phyloP scores from a whole-genome alignment of 768 basidiomycete species.

The Chiua virens region DNA sequence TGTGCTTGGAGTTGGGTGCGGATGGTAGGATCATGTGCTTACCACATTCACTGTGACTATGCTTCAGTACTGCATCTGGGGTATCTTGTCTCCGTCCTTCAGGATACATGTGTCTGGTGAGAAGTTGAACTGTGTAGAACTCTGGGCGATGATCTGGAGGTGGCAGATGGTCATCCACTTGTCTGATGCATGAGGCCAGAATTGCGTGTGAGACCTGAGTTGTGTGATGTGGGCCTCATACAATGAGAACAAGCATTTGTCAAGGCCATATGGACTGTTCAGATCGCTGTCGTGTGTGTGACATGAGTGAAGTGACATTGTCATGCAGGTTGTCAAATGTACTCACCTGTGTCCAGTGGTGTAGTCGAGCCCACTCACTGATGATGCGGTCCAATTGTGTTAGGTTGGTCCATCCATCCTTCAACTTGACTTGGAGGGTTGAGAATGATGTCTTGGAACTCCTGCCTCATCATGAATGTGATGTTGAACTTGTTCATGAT shows the following conservation, averaged over 20 bases:
- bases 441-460: not conserved
- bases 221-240: too few species aligned
- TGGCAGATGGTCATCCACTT: not conserved
- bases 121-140: too few species aligned
- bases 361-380: not conserved
- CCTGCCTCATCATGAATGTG: not conserved
- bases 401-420: not conserved
- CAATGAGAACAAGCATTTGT: too few species aligned
- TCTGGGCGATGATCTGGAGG: not conserved
- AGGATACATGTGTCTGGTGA: not conserved
- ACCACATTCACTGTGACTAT: not conserved
- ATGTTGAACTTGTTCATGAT: not conserved
- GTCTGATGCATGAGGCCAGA: not conserved
- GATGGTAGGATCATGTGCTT: not conserved
- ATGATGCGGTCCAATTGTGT: not conserved
- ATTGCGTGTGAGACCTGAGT: too few species aligned
- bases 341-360: too few species aligned
- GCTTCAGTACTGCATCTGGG: not conserved
- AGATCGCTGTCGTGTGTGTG: too few species aligned
- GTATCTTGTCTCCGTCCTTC: not conserved
- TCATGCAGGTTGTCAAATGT: too few species aligned
- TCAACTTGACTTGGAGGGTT: not conserved
- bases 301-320: too few species aligned
- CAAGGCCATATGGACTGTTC: too few species aligned
- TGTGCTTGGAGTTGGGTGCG: rapidly evolving